Conservation (phyloP, 371 early-diverging fungal genomes). For the Rhizopus microsporus region DNA sequence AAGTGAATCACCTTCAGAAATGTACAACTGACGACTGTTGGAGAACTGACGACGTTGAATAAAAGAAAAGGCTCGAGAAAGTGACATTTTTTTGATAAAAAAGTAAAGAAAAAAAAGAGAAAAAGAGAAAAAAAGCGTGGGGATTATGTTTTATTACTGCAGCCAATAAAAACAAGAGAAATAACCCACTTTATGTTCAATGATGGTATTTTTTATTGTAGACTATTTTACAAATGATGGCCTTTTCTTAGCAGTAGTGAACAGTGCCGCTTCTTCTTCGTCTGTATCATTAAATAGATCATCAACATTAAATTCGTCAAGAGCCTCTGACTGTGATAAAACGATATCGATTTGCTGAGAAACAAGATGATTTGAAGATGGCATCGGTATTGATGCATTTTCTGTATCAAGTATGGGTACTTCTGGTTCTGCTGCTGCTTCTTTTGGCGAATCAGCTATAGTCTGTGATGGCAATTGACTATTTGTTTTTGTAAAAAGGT, state of each 20-base stretch:
- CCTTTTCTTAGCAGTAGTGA: background rate
- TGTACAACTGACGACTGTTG: conserved; percentile 16
- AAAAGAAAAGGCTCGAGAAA: conserved; percentile 7
- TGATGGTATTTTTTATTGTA: background rate
- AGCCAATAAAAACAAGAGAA: background rate
- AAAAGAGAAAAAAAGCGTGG: background rate
- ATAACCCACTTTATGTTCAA: background rate
- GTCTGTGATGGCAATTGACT: background rate
- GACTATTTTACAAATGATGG: too few relatives aligned
- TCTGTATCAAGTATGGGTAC: background rate
- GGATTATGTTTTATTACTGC: too few relatives aligned
- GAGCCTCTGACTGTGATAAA: background rate
- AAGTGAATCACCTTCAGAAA: conserved; percentile 36
- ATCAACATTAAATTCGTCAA: background rate
- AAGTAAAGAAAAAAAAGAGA: background rate
- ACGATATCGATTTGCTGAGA: background rate
- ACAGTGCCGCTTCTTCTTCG: background rate
- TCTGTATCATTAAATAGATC: background rate
- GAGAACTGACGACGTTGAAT: conserved; percentile 28
- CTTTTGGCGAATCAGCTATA: background rate
- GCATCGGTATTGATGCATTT: background rate
- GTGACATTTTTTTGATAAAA: background rate
- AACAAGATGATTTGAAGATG: background rate
- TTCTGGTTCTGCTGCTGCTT: background rate
- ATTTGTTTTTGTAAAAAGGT: background rate